Percentiles rank a stretch among this genome's conserved stretches.
phyloP scores from a whole-genome alignment of 1,139 yeast genomes.

The Debaryomycetaceae sp. region DNA sequence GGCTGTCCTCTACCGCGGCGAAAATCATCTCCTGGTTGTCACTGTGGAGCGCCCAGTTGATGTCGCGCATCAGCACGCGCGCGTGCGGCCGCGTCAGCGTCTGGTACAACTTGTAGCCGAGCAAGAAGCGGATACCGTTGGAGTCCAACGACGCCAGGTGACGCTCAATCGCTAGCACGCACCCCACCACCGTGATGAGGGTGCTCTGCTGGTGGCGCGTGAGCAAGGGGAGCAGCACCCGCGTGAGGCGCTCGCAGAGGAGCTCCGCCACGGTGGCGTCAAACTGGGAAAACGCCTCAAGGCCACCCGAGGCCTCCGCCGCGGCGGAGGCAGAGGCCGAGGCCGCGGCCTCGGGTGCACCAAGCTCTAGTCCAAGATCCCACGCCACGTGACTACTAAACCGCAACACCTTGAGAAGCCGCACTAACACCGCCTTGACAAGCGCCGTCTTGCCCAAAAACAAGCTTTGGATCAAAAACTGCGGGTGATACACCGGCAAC shows the following conservation, averaged over 20 bases:
- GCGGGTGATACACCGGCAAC: slow-evolving; percentile 88
- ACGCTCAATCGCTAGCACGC: slow-evolving; percentile 52
- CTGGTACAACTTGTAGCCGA: slow-evolving; percentile 69
- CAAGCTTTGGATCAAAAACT: slow-evolving; percentile 72
- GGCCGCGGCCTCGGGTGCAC: slow-evolving; percentile 4
- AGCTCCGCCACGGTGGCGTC: slow-evolving; percentile 42
- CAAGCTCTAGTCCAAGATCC: slow-evolving; percentile 32
- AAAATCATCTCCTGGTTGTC: slow-evolving; percentile 69
- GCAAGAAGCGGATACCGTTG: slow-evolving; percentile 66
- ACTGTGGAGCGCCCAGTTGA: slow-evolving; percentile 83
- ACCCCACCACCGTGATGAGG: slow-evolving; percentile 62
- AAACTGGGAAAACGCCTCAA: slow-evolving; percentile 37
- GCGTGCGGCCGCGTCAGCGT: slow-evolving; percentile 37
- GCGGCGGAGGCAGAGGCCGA: not conserved
- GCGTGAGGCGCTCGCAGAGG: slow-evolving; percentile 57
- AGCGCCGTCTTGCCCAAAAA: slow-evolving; percentile 56
- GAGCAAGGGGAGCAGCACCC: slow-evolving; percentile 67
- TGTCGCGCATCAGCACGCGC: slow-evolving; percentile 70
- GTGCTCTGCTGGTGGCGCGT: slow-evolving; percentile 93
- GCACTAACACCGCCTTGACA: slow-evolving; percentile 55
- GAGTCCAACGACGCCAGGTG: slow-evolving; percentile 53
- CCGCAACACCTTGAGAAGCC: slow-evolving; percentile 50
- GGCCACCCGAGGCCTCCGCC: slow-evolving; percentile 9
- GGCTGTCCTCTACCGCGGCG: slow-evolving; percentile 46
- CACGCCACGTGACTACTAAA: slow-evolving; percentile 27